These are phyloP conservation scores for Sclerotinia trifoliorum DNA, from an alignment of 2,329 filamentous ascomycete species.

Conservation along the genomic window DNA sequence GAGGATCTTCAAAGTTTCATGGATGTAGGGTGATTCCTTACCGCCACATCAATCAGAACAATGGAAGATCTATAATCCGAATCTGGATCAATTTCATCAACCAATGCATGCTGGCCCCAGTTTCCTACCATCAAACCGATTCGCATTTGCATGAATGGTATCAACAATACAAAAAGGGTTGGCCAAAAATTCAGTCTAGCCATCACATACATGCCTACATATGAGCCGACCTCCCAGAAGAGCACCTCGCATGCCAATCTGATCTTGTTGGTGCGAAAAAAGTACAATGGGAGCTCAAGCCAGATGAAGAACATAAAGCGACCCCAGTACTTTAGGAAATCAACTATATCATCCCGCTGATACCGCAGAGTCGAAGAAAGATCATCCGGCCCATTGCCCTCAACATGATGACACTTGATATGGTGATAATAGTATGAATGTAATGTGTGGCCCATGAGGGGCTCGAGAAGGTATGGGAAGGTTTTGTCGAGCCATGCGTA, in stretches of 20 bases:
- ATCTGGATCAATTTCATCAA: slow-evolving; percentile 71
- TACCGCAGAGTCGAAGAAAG: slow-evolving; percentile 74
- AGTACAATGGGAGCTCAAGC: slow-evolving; percentile 74
- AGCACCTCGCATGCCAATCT: slow-evolving; percentile 54
- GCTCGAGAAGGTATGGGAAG: slow-evolving; percentile 74
- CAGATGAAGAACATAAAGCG: slow-evolving; percentile 73
- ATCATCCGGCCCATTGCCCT: slow-evolving; percentile 75
- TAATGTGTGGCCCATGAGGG: slow-evolving; percentile 80
- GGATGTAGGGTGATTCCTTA: slow-evolving; percentile 46
- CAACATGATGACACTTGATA: slow-evolving; percentile 82
- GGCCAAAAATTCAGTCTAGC: slow-evolving; percentile 48
- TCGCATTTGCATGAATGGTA: slow-evolving; percentile 66
- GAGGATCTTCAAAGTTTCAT: neutral
- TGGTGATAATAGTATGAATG: slow-evolving; percentile 85
- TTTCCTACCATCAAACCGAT: slow-evolving; percentile 78
- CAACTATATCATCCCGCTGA: slow-evolving; percentile 63
- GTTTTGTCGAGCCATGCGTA: slow-evolving; percentile 57
- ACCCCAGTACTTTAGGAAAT: slow-evolving; percentile 71
- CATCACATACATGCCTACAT: slow-evolving; percentile 55
- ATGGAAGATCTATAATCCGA: slow-evolving; percentile 79
- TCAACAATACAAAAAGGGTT: slow-evolving; percentile 62
- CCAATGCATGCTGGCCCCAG: slow-evolving; percentile 81
- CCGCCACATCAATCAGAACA: slow-evolving; percentile 74
- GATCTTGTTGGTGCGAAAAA: slow-evolving; percentile 60
- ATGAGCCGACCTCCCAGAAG: slow-evolving; percentile 61